Conservation (phyloP, 805 yeast genomes). For the Maudiozyma barnettii region DNA sequence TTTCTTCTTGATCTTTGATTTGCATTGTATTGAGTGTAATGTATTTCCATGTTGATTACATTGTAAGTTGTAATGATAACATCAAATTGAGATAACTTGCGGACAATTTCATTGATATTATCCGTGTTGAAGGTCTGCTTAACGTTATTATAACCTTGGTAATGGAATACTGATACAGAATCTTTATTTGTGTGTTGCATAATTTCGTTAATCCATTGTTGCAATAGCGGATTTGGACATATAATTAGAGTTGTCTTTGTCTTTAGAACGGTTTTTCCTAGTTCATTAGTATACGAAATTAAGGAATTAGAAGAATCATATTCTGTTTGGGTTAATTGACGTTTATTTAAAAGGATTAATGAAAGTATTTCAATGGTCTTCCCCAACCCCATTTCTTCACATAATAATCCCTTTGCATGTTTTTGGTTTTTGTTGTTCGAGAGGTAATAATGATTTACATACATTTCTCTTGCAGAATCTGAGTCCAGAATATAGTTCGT, state of each 20-base stretch:
- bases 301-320: background rate
- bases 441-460: constrained; percentile 5
- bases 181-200: constrained; percentile 29
- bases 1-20: constrained; percentile 26
- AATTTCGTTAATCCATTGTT: constrained; percentile 83
- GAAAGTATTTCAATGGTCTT: constrained; percentile 82
- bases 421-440: background rate
- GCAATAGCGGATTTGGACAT: constrained; percentile 73
- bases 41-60: constrained; percentile 63
- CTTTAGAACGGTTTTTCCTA: constrained; percentile 26
- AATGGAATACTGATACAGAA: constrained; percentile 48
- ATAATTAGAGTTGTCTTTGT: constrained; percentile 71
- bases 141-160: constrained; percentile 45
- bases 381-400: constrained; percentile 97
- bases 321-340: constrained; percentile 28
- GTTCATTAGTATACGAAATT: constrained; percentile 8
- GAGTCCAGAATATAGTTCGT: constrained; percentile 21
- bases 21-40: constrained; percentile 67
- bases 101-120: constrained; percentile 33
- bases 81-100: constrained; percentile 53
- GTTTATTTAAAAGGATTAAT: constrained; percentile 49
- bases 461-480: constrained; percentile 12
- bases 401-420: constrained; percentile 49
- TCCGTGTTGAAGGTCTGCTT: constrained; percentile 19
- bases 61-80: constrained; percentile 73